Evolutionary conservation across 257 asterid genomes (phyloP).

Genomic region (Prunella vulgaris): DNA sequence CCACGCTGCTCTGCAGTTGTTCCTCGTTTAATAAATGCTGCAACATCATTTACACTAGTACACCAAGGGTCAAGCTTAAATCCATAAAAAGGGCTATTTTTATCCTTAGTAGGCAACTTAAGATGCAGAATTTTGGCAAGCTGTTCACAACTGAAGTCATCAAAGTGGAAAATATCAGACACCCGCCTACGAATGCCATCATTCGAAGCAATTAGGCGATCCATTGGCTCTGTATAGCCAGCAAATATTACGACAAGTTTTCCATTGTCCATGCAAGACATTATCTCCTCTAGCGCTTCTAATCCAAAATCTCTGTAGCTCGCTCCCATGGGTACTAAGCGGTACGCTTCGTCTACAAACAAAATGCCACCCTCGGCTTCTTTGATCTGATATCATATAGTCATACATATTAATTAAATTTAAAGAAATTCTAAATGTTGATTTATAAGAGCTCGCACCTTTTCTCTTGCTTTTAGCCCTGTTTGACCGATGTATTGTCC

Average conservation of each 20-base stretch:
- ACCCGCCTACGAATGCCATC: constrained; percentile 87
- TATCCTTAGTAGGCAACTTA: constrained; percentile 50
- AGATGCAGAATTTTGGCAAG: constrained; percentile 65
- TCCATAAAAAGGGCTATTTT: constrained; percentile 49
- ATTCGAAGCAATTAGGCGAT: constrained; percentile 63
- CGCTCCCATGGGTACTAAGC: constrained; percentile 57
- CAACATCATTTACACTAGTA: constrained; percentile 42
- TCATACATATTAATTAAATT: no score
- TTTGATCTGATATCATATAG: no score
- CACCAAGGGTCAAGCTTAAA: constrained; percentile 64
- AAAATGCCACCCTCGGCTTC: constrained; percentile 89
- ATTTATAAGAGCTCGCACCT: constrained; percentile 43
- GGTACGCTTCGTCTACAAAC: constrained; percentile 84
- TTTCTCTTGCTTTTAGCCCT: constrained; percentile 76
- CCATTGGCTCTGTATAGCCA: constrained; percentile 85
- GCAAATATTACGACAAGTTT: constrained; percentile 80
- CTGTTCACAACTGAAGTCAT: constrained; percentile 60
- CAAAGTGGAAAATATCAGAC: constrained; percentile 68
- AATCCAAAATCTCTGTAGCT: constrained; percentile 57
- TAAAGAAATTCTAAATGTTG: neutral
- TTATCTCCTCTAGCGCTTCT: constrained; percentile 85
- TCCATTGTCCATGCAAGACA: constrained; percentile 84
- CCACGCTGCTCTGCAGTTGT: constrained; percentile 58
- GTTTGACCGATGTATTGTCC: constrained; percentile 87
- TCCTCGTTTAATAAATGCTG: constrained; percentile 42